Evolutionary conservation across 2,329 filamentous ascomycete species (phyloP), one percentile per base, ranked within the genome.

Genomic region (Claviceps spartinae): DNA sequence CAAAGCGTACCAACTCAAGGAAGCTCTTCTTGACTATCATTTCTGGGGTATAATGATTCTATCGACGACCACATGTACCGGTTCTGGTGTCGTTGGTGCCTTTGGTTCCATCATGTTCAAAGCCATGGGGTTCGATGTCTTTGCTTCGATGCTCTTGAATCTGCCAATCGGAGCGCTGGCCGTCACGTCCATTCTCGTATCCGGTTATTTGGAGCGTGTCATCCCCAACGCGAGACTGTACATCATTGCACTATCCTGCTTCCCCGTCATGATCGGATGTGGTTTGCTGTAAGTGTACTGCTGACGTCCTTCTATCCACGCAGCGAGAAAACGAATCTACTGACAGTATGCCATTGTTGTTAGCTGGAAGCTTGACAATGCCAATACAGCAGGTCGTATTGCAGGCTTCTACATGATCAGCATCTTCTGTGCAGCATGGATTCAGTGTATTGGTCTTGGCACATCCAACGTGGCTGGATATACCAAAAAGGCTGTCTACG

Each of bases 51-150:
- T 65, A 51, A 55, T 61, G 18, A 40, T 62, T 3, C 56, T 67
- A 46, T 61, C 63, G 9, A 58, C 62, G 4, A 56, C 63, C 8
- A 63, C 61, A 2, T 62, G 59, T 41, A 62, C 64, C 1, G 63
- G 62, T 16, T 62, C 63, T 2, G 63, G 61, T 14, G 61, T 60
- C 2, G 55, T 66, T 9, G 61, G 58, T 14, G 60, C 60, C 2
- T 67, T 66, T 49, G 62, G 62, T 3, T 59, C 64, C 11, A 61
- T 67, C 4, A 62, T 65, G 3, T 60, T 69, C 52, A 63, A 64
- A 30, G 60, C 60, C 24, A 67, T 69, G 60, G 65, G 65, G 1
- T 67, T 68, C 49, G 60, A 60, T 16, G 57, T 57, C 36, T 61
- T 65, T 41, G 54, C 62, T 37, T 62, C 65, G 8, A 61, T 68